Evolutionary conservation across 331 rosid species (phyloP).

Genomic region (Quercus phellos): DNA sequence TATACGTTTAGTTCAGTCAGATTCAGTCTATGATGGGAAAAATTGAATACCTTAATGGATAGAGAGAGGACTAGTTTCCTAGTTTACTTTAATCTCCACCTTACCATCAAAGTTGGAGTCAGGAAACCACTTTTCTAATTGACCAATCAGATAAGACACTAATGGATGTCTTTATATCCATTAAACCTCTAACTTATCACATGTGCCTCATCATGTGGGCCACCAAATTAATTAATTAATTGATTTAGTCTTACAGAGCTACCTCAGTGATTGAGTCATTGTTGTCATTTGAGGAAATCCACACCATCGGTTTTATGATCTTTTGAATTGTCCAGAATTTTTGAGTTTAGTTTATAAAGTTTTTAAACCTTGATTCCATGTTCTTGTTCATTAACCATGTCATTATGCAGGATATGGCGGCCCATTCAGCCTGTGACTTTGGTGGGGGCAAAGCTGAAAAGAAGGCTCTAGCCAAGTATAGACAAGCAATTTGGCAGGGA

Average conservation of each 20-base stretch:
- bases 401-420: slow-evolving; percentile 81
- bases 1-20: too few species aligned
- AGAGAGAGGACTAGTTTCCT: too few species aligned
- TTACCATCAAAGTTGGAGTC: too few species aligned
- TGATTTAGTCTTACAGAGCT: not conserved
- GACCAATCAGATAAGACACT: too few species aligned
- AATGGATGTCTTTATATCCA: too few species aligned
- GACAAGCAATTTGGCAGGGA: slow-evolving; percentile 87
- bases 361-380: not conserved
- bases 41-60: too few species aligned
- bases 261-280: not conserved
- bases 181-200: too few species aligned
- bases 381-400: not conserved
- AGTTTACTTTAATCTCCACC: too few species aligned
- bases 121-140: too few species aligned
- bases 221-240: too few species aligned
- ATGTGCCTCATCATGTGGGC: too few species aligned
- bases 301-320: not conserved
- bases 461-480: slow-evolving; percentile 74
- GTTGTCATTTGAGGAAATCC: not conserved
- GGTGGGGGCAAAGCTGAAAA: slow-evolving; percentile 91
- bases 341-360: not conserved
- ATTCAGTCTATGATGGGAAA: too few species aligned
- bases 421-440: slow-evolving; percentile 94
- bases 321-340: not conserved